Evolutionary conservation across 2,329 filamentous ascomycete genomes (phyloP).

Genomic region (Exophiala calicioides): DNA sequence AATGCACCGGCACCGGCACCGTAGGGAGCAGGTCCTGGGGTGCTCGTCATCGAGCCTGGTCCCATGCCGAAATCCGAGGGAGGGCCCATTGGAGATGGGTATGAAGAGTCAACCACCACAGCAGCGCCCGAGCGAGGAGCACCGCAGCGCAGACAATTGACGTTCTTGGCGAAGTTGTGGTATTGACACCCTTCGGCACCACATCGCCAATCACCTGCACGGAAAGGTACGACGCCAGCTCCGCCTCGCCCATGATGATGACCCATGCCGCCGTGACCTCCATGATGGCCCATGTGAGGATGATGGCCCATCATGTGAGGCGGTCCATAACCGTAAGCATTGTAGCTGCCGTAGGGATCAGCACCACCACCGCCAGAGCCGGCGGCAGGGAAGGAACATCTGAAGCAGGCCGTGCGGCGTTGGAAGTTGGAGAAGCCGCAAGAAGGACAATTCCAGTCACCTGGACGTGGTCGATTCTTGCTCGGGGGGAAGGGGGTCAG

Average conservation of each 20-base stretch:
- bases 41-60: slow-evolving; percentile 82
- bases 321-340: slow-evolving; percentile 59
- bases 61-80: slow-evolving; percentile 76
- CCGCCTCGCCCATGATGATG: slow-evolving; percentile 63
- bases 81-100: slow-evolving; percentile 86
- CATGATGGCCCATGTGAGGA: slow-evolving; percentile 58
- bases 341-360: slow-evolving; percentile 69
- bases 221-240: slow-evolving; percentile 89
- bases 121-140: slow-evolving; percentile 91
- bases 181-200: slow-evolving; percentile 96
- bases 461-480: slow-evolving; percentile 95
- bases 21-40: slow-evolving; percentile 74
- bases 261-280: slow-evolving; percentile 45
- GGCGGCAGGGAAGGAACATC: slow-evolving; percentile 97
- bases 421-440: slow-evolving; percentile 99
- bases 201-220: slow-evolving; percentile 98
- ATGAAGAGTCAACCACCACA: slow-evolving; percentile 90
- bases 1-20: slow-evolving; percentile 69
- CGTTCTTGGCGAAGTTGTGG: slow-evolving; percentile 99
- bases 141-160: slow-evolving; percentile 93
- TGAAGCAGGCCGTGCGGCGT: slow-evolving; percentile 96
- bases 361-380: slow-evolving; percentile 71
- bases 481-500: slow-evolving; percentile 96
- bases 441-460: slow-evolving; percentile 98
- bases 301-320: slow-evolving; percentile 81